Evolutionary conservation across 2,329 filamentous ascomycete species (phyloP).

Genomic region (Hymenoscyphus linearis): DNA sequence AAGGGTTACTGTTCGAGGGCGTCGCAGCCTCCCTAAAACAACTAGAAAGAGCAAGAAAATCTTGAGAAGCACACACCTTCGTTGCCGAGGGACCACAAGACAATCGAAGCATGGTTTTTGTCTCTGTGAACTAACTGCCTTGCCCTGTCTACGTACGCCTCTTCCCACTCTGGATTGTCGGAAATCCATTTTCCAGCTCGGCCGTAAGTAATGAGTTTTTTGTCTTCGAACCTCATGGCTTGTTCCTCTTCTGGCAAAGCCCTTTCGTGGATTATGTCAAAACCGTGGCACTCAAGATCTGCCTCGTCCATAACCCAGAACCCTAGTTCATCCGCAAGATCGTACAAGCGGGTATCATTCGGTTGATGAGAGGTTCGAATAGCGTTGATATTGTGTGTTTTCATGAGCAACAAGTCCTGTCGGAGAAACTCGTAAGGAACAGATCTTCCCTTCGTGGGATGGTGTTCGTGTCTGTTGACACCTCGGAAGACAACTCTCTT

Average conservation of each 20-base stretch:
- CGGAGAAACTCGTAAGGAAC: conserved; percentile 47
- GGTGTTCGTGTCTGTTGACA: conserved; percentile 67
- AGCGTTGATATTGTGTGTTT: conserved; percentile 60
- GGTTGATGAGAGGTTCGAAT: conserved; percentile 65
- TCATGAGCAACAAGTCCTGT: conserved; percentile 49
- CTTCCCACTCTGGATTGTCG: conserved; percentile 55
- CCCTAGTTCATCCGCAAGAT: conserved; percentile 60
- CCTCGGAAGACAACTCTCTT: conserved; percentile 55
- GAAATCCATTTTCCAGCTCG: conserved; percentile 54
- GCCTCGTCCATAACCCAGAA: conserved; percentile 55
- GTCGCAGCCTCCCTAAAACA: too few relatives aligned
- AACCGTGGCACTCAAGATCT: conserved; percentile 50
- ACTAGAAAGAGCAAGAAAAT: too few relatives aligned
- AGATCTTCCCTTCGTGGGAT: conserved; percentile 50
- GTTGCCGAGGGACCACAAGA: conserved; percentile 70
- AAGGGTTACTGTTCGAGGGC: too few relatives aligned
- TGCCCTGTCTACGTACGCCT: conserved; percentile 63
- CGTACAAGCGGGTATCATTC: conserved; percentile 54
- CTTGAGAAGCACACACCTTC: conserved; percentile 35
- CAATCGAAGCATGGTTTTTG: conserved; percentile 65
- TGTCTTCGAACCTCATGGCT: conserved; percentile 52
- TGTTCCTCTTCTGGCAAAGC: conserved; percentile 47
- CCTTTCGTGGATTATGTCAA: conserved; percentile 29
- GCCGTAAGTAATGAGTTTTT: conserved; percentile 52
- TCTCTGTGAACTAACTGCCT: conserved; percentile 60